phyloP scores from a whole-genome alignment of 345 rosid genomes.

The Fremontodendron californicum region DNA sequence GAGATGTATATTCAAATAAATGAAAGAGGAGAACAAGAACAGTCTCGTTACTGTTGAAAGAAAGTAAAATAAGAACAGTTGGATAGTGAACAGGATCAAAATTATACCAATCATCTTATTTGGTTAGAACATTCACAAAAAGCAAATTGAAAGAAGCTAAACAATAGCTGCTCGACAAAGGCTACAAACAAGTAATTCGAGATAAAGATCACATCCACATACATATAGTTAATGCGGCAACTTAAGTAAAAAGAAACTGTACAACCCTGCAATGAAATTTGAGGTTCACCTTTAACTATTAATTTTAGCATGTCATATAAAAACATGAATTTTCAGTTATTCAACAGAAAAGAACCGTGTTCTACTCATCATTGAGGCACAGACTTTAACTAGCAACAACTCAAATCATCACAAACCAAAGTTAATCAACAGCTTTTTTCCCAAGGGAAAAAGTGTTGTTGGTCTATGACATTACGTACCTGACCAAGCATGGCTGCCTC shows the following conservation, averaged over 20 bases:
- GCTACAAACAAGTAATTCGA: background rate
- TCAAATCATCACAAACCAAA: background rate
- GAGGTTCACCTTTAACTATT: background rate
- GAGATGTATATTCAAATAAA: background rate
- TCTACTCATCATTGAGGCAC: background rate
- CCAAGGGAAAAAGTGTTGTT: background rate
- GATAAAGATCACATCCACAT: background rate
- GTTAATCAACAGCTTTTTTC: no score
- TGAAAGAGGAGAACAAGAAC: background rate
- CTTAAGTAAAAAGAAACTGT: background rate
- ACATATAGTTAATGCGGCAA: background rate
- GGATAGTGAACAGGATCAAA: background rate
- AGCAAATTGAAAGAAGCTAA: background rate
- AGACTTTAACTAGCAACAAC: background rate
- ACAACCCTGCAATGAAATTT: background rate
- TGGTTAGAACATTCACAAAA: background rate
- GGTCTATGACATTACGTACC: constrained; percentile 37
- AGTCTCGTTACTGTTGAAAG: background rate
- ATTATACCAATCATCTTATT: background rate
- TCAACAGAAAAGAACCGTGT: background rate
- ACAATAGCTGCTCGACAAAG: background rate
- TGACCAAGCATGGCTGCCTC: constrained; percentile 99
- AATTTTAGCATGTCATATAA: background rate
- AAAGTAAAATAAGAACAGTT: background rate
- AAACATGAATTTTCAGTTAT: background rate